Evolutionary conservation across 2,329 filamentous ascomycete species (phyloP).

Genomic region (Tricladium varicosporioides): DNA sequence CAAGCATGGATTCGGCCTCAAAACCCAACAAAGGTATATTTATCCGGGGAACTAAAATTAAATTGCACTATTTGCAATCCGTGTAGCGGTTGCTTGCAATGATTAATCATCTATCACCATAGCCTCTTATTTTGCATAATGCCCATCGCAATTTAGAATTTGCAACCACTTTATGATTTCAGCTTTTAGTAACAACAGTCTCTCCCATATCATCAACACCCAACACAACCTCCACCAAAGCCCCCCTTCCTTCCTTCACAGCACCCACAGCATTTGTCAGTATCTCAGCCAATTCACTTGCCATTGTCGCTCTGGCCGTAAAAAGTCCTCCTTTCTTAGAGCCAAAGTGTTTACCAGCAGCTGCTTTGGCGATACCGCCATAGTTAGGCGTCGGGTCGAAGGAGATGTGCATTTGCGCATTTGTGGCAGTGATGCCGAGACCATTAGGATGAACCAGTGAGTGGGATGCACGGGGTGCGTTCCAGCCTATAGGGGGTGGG

Average conservation of each 20-base stretch:
- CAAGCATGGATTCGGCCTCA: too few relatives aligned
- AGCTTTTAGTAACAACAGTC: too few relatives aligned
- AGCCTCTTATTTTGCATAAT: too few relatives aligned
- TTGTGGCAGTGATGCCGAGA: neutral
- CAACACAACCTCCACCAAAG: neutral
- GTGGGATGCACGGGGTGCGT: conserved; percentile 58
- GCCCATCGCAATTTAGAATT: too few relatives aligned
- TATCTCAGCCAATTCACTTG: neutral
- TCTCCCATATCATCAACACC: neutral
- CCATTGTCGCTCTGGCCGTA: neutral
- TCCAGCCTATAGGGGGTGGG: too few relatives aligned
- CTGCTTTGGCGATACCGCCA: neutral
- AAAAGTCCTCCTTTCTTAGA: neutral
- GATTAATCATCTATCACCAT: too few relatives aligned
- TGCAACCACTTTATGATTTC: too few relatives aligned
- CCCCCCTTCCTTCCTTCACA: too few relatives aligned
- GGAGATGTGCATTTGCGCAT: neutral
- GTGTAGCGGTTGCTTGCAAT: too few relatives aligned
- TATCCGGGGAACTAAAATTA: too few relatives aligned
- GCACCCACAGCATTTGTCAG: neutral
- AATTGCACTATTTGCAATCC: too few relatives aligned
- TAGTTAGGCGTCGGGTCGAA: neutral
- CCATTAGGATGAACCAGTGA: conserved; percentile 56
- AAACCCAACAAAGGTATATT: too few relatives aligned
- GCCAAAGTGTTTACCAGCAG: neutral